phyloP scores from a whole-genome alignment of 2,329 filamentous ascomycete genomes.

The Myriosclerotinia curreyana region DNA sequence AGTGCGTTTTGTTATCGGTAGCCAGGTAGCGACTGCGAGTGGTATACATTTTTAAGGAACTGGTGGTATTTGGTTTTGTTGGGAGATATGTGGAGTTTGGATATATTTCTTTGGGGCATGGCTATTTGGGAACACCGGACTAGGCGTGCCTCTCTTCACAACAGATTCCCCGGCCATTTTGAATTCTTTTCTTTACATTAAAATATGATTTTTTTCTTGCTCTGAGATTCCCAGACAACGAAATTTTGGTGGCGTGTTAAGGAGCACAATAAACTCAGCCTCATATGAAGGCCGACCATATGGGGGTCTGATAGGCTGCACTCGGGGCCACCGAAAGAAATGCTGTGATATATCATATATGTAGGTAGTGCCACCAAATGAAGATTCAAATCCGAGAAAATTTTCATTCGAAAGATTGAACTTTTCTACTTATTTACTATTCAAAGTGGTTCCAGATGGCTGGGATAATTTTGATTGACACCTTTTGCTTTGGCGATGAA shows the following conservation, averaged over 20 bases:
- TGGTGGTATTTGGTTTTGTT: slow-evolving; percentile 15
- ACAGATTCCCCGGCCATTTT: slow-evolving; percentile 3
- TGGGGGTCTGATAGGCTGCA: slow-evolving; percentile 1
- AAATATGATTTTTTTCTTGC: background rate
- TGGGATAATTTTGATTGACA: background rate
- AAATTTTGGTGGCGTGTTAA: background rate
- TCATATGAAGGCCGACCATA: slow-evolving; percentile 6
- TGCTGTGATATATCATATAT: slow-evolving; percentile 10
- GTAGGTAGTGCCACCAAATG: slow-evolving; percentile 11
- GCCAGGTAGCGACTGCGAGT: slow-evolving; percentile 9
- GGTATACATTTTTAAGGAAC: background rate
- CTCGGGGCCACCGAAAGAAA: slow-evolving; percentile 8
- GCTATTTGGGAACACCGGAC: background rate
- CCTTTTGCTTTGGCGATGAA: slow-evolving; percentile 4
- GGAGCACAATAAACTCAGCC: slow-evolving; percentile 3
- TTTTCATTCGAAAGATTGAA: background rate
- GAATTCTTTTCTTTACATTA: background rate
- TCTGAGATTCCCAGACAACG: background rate
- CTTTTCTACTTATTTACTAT: too few species aligned
- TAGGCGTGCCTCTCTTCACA: slow-evolving; percentile 12
- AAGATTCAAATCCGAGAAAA: background rate
- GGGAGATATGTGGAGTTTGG: slow-evolving; percentile 15
- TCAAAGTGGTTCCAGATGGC: background rate
- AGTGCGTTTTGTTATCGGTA: slow-evolving; percentile 7
- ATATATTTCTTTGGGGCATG: background rate